Evolutionary conservation across 139 green algal species (phyloP).

Genomic region (Chlamydomonas schloesseri): DNA sequence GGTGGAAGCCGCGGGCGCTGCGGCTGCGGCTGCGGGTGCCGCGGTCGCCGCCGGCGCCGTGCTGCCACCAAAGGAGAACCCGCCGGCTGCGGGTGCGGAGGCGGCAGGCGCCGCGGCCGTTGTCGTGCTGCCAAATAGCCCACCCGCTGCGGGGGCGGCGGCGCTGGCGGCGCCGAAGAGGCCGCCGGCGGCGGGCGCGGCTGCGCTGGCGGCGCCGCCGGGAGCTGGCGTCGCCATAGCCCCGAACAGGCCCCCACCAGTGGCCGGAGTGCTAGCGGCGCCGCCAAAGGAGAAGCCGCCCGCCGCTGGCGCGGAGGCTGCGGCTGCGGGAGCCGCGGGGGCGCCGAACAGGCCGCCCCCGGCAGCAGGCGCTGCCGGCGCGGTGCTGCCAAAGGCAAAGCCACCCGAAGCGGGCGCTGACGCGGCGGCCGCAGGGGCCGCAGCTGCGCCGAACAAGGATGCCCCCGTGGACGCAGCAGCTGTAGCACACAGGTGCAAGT

Average conservation of each 20-base stretch:
- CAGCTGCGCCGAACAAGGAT: not conserved
- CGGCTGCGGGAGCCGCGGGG: not conserved
- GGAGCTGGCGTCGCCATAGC: not conserved
- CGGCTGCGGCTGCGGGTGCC: not conserved
- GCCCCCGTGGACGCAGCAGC: not conserved
- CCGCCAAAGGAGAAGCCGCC: not conserved
- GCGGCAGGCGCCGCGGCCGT: not conserved
- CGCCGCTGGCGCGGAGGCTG: not conserved
- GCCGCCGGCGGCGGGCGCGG: not conserved
- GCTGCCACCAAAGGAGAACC: not conserved
- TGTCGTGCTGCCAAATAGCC: not conserved
- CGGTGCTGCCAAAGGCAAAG: not conserved
- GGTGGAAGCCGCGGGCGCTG: not conserved
- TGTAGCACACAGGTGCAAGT: too few relatives aligned
- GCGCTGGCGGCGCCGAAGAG: not conserved
- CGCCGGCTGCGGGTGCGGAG: conserved; percentile 1
- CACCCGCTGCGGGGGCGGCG: not conserved
- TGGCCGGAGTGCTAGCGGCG: not conserved
- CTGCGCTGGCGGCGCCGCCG: not conserved
- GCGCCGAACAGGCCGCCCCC: conserved; percentile 8
- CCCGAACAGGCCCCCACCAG: conserved; percentile 12
- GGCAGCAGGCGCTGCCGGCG: not conserved
- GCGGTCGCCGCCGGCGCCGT: not conserved
- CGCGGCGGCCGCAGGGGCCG: not conserved
- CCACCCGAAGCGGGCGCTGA: not conserved